Conservation (phyloP, 352 stramenopile genomes). For the Pythium myriotylum region DNA sequence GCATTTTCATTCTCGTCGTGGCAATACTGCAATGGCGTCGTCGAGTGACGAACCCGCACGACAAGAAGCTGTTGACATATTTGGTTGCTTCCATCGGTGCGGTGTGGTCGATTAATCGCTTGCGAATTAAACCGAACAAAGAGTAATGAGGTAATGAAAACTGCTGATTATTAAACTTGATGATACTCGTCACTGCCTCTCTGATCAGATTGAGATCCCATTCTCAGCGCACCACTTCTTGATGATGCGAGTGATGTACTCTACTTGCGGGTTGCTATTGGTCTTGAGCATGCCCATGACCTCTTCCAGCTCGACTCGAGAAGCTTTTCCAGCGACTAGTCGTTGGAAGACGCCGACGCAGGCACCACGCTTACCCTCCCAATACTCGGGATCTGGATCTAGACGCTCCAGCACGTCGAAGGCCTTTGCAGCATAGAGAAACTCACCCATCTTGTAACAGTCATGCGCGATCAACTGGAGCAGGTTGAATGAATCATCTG, state of each 20-base stretch:
- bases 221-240: constrained; percentile 95
- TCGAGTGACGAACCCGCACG: constrained; percentile 43
- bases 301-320: constrained; percentile 90
- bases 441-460: constrained; percentile 97
- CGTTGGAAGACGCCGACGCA: constrained; percentile 96
- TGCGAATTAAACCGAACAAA: constrained; percentile 44
- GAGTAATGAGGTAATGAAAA: constrained; percentile 9
- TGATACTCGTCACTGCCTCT: background rate
- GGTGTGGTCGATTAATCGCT: constrained; percentile 54
- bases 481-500: constrained; percentile 95
- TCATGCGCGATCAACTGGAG: constrained; percentile 97
- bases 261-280: constrained; percentile 94
- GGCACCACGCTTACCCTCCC: constrained; percentile 95
- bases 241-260: constrained; percentile 96
- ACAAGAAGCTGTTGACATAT: constrained; percentile 67
- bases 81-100: constrained; percentile 61
- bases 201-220: constrained; percentile 69
- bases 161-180: background rate
- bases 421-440: constrained; percentile 94
- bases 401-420: constrained; percentile 95
- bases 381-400: constrained; percentile 95
- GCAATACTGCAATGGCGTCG: constrained; percentile 54
- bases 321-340: constrained; percentile 90
- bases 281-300: constrained; percentile 92
- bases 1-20: constrained; percentile 39